A percentile compares a stretch with the other conserved stretches of the same genome.
Conservation (phyloP, 495 filamentous ascomycete genomes). For the Articulospora tetracladia region DNA sequence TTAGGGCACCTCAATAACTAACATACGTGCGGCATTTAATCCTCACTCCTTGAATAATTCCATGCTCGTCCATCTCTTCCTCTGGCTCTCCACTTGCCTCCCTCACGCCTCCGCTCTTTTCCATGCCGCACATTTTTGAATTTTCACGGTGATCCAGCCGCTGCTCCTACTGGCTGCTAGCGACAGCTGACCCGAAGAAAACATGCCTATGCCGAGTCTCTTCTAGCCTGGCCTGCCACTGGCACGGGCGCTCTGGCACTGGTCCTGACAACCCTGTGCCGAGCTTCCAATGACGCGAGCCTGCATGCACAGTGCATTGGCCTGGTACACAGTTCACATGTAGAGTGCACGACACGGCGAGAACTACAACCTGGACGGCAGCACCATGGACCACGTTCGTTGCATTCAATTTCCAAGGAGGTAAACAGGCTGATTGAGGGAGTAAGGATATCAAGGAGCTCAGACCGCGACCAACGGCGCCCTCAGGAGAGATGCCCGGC, state of each 20-base stretch:
- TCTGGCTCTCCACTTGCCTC: too few relatives aligned
- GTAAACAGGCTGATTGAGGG: not conserved
- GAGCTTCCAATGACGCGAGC: not conserved
- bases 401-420: too few relatives aligned
- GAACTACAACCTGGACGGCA: not conserved
- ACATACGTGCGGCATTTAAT: too few relatives aligned
- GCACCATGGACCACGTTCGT: not conserved
- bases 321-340: not conserved
- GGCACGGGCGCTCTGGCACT: too few relatives aligned
- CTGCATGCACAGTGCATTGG: not conserved
- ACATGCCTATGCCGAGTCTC: not conserved
- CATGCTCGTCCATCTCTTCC: too few relatives aligned
- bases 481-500: not conserved
- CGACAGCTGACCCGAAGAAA: not conserved
- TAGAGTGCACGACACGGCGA: too few relatives aligned
- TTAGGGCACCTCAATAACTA: too few relatives aligned
- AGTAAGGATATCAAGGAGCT: not conserved
- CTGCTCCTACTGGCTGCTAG: not conserved
- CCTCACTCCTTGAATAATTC: too few relatives aligned
- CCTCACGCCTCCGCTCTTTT: too few relatives aligned
- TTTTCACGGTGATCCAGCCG: not conserved
- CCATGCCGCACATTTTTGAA: not conserved
- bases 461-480: not conserved
- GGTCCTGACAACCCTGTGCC: not conserved
- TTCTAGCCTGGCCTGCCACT: not conserved